Evolutionary conservation across 176 grass and related monocot species (phyloP).

Genomic region (Rhynchospora tenuis): DNA sequence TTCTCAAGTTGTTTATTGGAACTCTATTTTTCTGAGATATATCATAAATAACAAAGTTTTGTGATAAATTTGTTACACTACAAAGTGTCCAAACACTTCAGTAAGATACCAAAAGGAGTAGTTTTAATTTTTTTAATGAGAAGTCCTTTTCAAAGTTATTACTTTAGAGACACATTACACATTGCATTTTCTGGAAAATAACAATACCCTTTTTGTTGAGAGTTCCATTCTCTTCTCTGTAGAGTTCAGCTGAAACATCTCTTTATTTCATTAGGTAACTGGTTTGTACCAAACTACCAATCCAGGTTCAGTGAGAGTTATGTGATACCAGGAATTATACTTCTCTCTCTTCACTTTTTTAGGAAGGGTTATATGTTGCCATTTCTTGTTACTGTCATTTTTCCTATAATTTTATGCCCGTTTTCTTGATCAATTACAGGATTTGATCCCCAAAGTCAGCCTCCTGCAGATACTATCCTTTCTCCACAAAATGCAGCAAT

Average conservation of each 20-base stretch:
- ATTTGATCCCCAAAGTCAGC: neutral
- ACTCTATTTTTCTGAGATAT: neutral
- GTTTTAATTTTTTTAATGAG: neutral
- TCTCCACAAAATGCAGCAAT: neutral
- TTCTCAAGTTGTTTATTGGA: neutral
- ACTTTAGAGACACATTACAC: neutral
- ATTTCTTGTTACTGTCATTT: neutral
- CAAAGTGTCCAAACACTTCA: neutral
- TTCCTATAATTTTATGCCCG: neutral
- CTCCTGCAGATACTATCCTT: neutral
- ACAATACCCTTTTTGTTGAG: neutral
- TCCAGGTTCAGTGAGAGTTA: neutral
- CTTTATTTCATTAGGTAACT: neutral
- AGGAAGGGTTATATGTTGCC: neutral
- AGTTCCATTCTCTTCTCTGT: neutral
- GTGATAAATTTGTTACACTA: neutral
- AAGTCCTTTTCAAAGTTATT: neutral
- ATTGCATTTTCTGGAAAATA: neutral
- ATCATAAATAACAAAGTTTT: neutral
- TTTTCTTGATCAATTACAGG: slow-evolving; percentile 3
- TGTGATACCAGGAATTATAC: neutral
- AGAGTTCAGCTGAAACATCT: neutral
- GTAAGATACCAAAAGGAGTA: neutral
- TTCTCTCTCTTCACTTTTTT: neutral
- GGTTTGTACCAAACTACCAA: neutral